These are phyloP conservation scores for Fusarium bulbicola DNA, from an alignment of 2,329 filamentous ascomycete species.

Conservation along the genomic window DNA sequence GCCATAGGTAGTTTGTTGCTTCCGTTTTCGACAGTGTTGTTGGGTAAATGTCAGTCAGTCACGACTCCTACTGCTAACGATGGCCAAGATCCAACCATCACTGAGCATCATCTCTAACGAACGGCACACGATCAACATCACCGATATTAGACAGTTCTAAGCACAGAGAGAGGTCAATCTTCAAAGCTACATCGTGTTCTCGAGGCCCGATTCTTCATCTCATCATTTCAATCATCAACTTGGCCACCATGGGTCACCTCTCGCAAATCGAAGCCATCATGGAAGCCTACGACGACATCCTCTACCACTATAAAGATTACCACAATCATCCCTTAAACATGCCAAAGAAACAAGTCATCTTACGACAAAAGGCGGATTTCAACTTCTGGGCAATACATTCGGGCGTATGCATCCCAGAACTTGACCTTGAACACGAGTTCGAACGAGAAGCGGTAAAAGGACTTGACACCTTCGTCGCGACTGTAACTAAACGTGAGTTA, in stretches of 20 bases:
- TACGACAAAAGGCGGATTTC: background rate
- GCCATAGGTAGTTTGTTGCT: background rate
- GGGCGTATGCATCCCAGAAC: background rate
- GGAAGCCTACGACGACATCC: background rate
- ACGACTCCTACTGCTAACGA: background rate
- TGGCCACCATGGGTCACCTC: background rate
- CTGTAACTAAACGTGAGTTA: background rate
- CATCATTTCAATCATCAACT: background rate
- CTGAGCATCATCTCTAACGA: background rate
- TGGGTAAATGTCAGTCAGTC: background rate
- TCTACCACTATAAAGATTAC: background rate
- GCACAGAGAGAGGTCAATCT: background rate
- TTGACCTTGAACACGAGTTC: background rate
- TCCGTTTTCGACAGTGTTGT: background rate
- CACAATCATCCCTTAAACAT: background rate
- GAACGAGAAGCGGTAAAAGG: background rate
- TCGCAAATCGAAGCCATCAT: background rate
- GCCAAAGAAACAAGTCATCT: background rate
- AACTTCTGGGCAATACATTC: background rate
- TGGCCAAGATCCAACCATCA: background rate
- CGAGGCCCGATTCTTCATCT: background rate
- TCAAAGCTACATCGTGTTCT: background rate
- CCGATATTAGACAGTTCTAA: background rate
- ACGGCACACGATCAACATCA: background rate
- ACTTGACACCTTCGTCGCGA: background rate